These are phyloP conservation scores for Discostella stelligeroides DNA, from an alignment of 108 stramenopile species.

Conservation along the genomic window DNA sequence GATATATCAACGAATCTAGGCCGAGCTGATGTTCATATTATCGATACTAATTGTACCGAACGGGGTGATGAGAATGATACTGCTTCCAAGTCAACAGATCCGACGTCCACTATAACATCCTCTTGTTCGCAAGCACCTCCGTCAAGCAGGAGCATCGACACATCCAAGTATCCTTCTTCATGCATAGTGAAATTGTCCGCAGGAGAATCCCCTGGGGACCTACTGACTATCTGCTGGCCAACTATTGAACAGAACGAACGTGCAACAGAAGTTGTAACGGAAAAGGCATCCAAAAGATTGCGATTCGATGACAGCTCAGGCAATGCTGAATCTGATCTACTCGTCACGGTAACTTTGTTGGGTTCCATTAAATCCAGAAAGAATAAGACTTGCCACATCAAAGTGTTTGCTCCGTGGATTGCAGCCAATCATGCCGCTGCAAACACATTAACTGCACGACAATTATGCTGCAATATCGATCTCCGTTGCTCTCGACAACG, in stretches of 20 bases:
- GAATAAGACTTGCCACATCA: slow-evolving; percentile 7
- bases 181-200: slow-evolving; percentile 35
- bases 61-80: no score
- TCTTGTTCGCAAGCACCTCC: not conserved
- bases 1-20: no score
- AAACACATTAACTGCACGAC: slow-evolving; percentile 22
- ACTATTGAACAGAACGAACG: not conserved
- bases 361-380: slow-evolving; percentile 2
- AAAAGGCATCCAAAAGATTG: slow-evolving; percentile 15
- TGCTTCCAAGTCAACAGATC: no score
- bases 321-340: slow-evolving; percentile 1
- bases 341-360: slow-evolving; percentile 25
- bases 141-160: not conserved
- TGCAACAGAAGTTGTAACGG: not conserved
- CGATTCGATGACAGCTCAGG: slow-evolving; percentile 1
- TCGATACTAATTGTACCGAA: no score
- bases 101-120: no score
- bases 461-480: slow-evolving; percentile 24
- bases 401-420: slow-evolving; percentile 45
- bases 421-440: slow-evolving; percentile 26
- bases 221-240: slow-evolving; percentile 42
- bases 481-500: slow-evolving; percentile 28
- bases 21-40: no score
- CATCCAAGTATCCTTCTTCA: slow-evolving; percentile 17
- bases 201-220: slow-evolving; percentile 25